Conservation (phyloP, 805 yeast species). For the Candida quercuum region DNA sequence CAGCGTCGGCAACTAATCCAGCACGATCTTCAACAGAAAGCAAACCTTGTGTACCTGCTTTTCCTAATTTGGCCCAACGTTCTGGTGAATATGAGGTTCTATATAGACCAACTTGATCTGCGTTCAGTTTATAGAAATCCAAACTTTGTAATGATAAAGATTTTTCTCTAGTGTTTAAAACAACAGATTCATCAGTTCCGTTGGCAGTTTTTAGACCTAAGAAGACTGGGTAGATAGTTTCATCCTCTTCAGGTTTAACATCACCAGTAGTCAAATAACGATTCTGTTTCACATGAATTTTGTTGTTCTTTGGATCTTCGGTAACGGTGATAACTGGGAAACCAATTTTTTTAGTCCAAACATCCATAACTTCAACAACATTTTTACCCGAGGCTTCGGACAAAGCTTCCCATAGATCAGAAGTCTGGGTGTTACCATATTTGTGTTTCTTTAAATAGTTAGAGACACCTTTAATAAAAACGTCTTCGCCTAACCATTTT, state of each 20-base stretch:
- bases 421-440: conserved; percentile 73
- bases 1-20: conserved; percentile 78
- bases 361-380: conserved; percentile 67
- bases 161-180: conserved; percentile 45
- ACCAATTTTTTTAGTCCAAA: conserved; percentile 78
- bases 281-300: conserved; percentile 58
- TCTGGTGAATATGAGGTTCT: conserved; percentile 66
- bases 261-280: conserved; percentile 76
- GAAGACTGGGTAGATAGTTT: conserved; percentile 64
- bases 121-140: conserved; percentile 63
- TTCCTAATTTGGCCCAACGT: conserved; percentile 65
- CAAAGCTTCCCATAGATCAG: conserved; percentile 73
- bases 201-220: conserved; percentile 52
- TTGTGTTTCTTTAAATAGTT: conserved; percentile 69
- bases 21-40: conserved; percentile 73
- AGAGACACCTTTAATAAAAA: conserved; percentile 74
- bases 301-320: conserved; percentile 40
- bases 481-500: conserved; percentile 73
- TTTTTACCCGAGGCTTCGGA: conserved; percentile 67
- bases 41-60: conserved; percentile 48
- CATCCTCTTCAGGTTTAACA: conserved; percentile 69
- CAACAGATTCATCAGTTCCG: conserved; percentile 57
- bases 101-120: conserved; percentile 70
- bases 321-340: conserved; percentile 68
- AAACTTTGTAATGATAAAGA: conserved; percentile 38